Percentiles rank a stretch among this genome's conserved stretches.
phyloP scores from a whole-genome alignment of 78 protist genomes.

The Bodo saltans region DNA sequence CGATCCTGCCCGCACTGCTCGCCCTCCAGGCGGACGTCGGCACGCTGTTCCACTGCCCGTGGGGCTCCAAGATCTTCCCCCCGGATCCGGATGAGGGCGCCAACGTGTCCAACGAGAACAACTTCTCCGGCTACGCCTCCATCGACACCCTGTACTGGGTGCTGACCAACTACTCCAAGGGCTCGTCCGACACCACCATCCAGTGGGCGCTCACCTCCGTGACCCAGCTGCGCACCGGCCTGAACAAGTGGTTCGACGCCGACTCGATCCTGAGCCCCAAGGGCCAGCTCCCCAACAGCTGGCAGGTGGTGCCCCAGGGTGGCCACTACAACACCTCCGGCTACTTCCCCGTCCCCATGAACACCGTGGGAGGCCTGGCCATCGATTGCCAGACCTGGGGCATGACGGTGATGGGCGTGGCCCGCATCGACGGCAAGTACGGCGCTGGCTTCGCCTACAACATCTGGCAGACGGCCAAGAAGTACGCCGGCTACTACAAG shows the following conservation, averaged over 20 bases:
- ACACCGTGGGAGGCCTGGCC: slow-evolving; percentile 12
- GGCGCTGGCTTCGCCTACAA: slow-evolving; percentile 15
- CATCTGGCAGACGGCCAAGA: slow-evolving; percentile 22
- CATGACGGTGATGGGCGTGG: slow-evolving; percentile 2
- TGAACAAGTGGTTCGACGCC: slow-evolving; percentile 28
- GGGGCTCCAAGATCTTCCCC: slow-evolving; percentile 37
- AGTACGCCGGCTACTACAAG: slow-evolving; percentile 31
- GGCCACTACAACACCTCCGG: slow-evolving; percentile 17
- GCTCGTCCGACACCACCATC: slow-evolving; percentile 9
- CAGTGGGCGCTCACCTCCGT: neutral
- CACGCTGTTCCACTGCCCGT: slow-evolving; percentile 32
- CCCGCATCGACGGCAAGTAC: slow-evolving; percentile 6
- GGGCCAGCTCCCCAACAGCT: slow-evolving; percentile 10
- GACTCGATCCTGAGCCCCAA: neutral
- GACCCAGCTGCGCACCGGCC: slow-evolving; percentile 11
- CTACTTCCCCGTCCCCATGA: slow-evolving; percentile 24
- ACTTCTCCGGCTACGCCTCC: slow-evolving; percentile 35
- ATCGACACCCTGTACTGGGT: neutral
- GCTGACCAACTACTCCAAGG: slow-evolving; percentile 1
- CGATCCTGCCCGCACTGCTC: slow-evolving; percentile 19
- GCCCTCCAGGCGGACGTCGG: slow-evolving; percentile 10
- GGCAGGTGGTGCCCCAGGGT: slow-evolving; percentile 27
- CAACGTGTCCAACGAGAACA: slow-evolving; percentile 39
- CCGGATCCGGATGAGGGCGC: slow-evolving; percentile 31
- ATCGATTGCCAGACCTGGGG: slow-evolving; percentile 34